phyloP scores from a whole-genome alignment of 306 rosid species.

The Cucurbita pepo region DNA sequence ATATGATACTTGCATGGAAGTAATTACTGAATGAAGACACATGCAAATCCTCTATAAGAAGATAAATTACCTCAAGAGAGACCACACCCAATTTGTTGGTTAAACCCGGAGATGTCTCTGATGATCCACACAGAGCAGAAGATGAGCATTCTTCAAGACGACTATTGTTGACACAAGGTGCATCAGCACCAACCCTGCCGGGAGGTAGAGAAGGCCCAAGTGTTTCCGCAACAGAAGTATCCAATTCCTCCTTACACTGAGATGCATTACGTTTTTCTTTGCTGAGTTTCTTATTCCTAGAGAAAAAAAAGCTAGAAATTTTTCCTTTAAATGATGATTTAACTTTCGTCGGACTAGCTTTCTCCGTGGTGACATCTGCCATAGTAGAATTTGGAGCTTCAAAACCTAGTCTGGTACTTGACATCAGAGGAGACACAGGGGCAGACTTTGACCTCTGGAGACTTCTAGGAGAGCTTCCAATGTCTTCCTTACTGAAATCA shows the following conservation, averaged over 20 bases:
- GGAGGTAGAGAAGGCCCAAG: conserved; percentile 14
- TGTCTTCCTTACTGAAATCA: conserved; percentile 28
- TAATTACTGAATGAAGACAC: background rate
- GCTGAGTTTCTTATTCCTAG: conserved; percentile 53
- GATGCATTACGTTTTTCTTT: conserved; percentile 40
- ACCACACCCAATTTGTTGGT: conserved; percentile 27
- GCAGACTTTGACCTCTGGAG: conserved; percentile 77
- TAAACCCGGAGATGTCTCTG: conserved; percentile 23
- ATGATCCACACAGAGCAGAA: conserved; percentile 23
- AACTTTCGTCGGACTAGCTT: conserved; percentile 40
- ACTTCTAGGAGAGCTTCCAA: conserved; percentile 25
- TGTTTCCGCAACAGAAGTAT: conserved; percentile 21
- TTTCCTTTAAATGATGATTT: conserved; percentile 75
- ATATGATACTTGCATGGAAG: background rate
- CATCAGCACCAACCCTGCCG: conserved; percentile 21
- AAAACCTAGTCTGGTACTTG: conserved; percentile 20
- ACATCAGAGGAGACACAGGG: conserved; percentile 39
- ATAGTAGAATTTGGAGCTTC: conserved; percentile 33
- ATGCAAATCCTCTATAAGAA: background rate
- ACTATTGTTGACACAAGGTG: conserved; percentile 27
- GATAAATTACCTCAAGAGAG: conserved; percentile 45
- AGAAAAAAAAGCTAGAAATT: conserved; percentile 73
- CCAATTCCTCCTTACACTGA: conserved; percentile 22
- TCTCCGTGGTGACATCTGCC: conserved; percentile 27
- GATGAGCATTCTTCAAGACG: conserved; percentile 35